These are phyloP conservation scores for Hirsutella thompsonii DNA, from an alignment of 2,329 filamentous ascomycete species.

Conservation along the genomic window DNA sequence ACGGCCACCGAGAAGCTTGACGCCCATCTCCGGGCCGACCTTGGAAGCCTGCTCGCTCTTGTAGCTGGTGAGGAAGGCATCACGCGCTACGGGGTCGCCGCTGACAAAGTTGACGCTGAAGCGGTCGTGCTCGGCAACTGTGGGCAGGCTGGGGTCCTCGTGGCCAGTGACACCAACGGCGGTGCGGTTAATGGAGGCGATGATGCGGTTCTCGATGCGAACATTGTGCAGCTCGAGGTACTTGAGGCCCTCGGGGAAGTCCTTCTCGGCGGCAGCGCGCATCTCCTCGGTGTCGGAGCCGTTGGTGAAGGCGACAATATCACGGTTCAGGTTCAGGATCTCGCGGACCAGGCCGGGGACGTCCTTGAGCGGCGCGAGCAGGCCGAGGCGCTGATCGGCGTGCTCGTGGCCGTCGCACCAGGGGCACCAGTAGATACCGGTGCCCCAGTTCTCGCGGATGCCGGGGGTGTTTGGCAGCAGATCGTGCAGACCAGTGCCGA, in stretches of 20 bases:
- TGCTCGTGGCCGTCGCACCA: constrained; percentile 55
- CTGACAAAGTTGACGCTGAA: constrained; percentile 40
- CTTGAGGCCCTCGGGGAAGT: constrained; percentile 31
- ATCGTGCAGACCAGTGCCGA: constrained; percentile 44
- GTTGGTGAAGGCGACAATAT: constrained; percentile 46
- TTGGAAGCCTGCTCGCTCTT: constrained; percentile 31
- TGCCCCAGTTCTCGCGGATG: constrained; percentile 39
- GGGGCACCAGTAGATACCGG: constrained; percentile 50
- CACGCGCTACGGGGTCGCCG: constrained; percentile 29
- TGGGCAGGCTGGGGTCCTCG: constrained; percentile 27
- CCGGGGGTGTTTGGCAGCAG: constrained; percentile 42
- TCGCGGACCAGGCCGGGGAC: constrained; percentile 34
- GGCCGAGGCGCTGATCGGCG: constrained; percentile 41
- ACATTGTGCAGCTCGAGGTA: constrained; percentile 38
- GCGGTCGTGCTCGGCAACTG: constrained; percentile 35
- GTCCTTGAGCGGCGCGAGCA: constrained; percentile 32
- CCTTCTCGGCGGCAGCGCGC: constrained; percentile 23
- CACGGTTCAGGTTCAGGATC: constrained; percentile 38
- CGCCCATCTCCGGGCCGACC: constrained; percentile 32
- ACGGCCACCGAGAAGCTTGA: constrained; percentile 28
- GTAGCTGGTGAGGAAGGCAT: constrained; percentile 39
- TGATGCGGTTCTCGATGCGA: constrained; percentile 41
- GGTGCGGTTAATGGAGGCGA: constrained; percentile 33
- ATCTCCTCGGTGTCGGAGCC: constrained; percentile 37
- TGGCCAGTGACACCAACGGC: constrained; percentile 21